A percentile compares a stretch with the other conserved stretches of the same genome.
phyloP scores from a whole-genome alignment of 352 stramenopile species.

The Phytopythium oedochilum region DNA sequence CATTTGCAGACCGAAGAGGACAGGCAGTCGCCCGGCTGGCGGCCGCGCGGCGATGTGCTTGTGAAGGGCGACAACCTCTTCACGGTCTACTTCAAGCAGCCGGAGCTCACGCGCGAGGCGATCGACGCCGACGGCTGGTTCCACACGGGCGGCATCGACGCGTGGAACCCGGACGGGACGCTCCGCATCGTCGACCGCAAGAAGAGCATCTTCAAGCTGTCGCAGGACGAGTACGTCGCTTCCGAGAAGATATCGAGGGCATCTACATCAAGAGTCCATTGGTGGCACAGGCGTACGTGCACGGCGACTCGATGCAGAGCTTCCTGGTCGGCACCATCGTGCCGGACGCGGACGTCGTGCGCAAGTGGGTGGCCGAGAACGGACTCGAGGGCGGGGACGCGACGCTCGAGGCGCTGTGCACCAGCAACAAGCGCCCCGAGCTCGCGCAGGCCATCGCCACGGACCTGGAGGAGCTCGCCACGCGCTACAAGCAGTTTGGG shows the following conservation, averaged over 20 bases:
- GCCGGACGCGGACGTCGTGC: conserved; percentile 42
- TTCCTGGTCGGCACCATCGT: conserved; percentile 91
- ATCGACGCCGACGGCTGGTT: conserved; percentile 94
- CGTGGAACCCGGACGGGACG: conserved; percentile 90
- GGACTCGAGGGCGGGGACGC: conserved; percentile 82
- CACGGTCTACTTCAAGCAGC: conserved; percentile 94
- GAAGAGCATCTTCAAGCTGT: conserved; percentile 94
- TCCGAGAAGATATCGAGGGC: conserved; percentile 98
- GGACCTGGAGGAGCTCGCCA: conserved; percentile 93
- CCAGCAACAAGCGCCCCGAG: no score
- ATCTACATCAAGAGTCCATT: conserved; percentile 84
- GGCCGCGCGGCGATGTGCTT: conserved; percentile 80
- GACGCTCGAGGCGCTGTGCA: no score
- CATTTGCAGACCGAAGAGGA: neutral
- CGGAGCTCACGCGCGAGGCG: conserved; percentile 85
- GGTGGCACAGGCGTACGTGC: conserved; percentile 91
- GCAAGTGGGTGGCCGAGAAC: conserved; percentile 32
- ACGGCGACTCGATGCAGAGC: no score
- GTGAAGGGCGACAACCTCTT: conserved; percentile 84
- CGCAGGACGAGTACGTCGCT: conserved; percentile 94
- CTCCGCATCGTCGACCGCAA: conserved; percentile 89
- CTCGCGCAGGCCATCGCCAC: no score
- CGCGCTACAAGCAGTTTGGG: no score
- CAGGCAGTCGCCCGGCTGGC: conserved; percentile 39
- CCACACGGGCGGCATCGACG: conserved; percentile 95